Percentiles rank a stretch among this genome's conserved stretches.
Evolutionary conservation across 148 eudicot species (phyloP).

Genomic region (Nepenthes gracilis): DNA sequence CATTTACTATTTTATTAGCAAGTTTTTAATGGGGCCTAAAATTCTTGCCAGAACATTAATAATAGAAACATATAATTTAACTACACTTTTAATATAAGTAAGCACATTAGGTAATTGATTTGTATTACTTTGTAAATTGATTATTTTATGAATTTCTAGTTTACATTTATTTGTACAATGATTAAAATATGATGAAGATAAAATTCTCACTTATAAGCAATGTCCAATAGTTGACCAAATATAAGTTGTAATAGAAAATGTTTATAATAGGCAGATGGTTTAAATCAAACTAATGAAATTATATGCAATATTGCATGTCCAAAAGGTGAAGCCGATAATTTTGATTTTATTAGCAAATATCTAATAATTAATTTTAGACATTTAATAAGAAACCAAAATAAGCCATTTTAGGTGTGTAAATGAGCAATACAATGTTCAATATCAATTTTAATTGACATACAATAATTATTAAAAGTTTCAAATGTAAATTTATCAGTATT

Average conservation of each 20-base stretch:
- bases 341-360: background rate
- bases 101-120: too few relatives aligned
- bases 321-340: background rate
- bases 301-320: constrained; percentile 5
- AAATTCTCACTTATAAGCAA: background rate
- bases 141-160: too few relatives aligned
- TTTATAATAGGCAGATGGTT: background rate
- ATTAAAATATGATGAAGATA: too few relatives aligned
- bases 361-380: background rate
- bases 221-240: background rate
- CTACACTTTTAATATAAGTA: too few relatives aligned
- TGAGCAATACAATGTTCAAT: background rate
- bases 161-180: too few relatives aligned
- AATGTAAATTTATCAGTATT: background rate
- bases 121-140: too few relatives aligned
- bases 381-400: background rate
- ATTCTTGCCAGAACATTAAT: too few relatives aligned
- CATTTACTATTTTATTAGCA: too few relatives aligned
- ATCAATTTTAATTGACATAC: background rate
- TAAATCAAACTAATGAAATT: background rate
- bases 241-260: background rate
- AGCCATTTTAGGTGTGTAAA: background rate
- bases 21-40: too few relatives aligned
- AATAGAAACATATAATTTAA: too few relatives aligned
- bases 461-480: background rate